Percentiles rank a stretch among this genome's conserved stretches.
Evolutionary conservation across 139 green algal genomes (phyloP).

Genomic region (Chloropicon primus): DNA sequence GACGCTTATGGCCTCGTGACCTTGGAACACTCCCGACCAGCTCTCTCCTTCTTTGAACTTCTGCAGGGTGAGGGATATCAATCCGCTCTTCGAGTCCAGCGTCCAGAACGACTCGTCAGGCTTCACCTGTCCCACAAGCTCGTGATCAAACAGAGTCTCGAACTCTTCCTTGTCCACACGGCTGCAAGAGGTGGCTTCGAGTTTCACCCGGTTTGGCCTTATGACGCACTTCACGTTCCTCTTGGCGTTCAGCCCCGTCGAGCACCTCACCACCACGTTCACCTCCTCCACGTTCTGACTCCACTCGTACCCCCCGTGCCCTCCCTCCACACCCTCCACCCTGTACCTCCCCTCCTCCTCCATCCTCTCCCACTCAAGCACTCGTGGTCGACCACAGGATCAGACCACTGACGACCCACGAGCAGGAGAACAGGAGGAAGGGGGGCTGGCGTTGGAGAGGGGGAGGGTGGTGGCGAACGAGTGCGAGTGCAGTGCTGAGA

Average conservation of each 20-base stretch:
- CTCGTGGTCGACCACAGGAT: too few relatives aligned
- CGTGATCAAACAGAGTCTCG: conserved; percentile 29
- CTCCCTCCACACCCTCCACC: conserved; percentile 1
- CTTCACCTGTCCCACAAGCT: conserved; percentile 44
- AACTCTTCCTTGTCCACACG: background rate
- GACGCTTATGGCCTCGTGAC: conserved; percentile 46
- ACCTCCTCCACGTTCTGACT: conserved; percentile 71
- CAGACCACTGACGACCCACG: too few relatives aligned
- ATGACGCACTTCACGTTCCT: conserved; percentile 51
- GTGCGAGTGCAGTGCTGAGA: too few relatives aligned
- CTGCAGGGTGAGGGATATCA: conserved; percentile 43
- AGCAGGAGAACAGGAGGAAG: too few relatives aligned
- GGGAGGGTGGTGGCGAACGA: too few relatives aligned
- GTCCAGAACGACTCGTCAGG: conserved; percentile 71
- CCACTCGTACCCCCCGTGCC: conserved; percentile 70
- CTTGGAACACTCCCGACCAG: conserved; percentile 53
- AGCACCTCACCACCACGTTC: conserved; percentile 65
- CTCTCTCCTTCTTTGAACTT: conserved; percentile 58
- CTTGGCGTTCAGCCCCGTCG: conserved; percentile 47
- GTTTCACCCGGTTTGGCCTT: conserved; percentile 59
- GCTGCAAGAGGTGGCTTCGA: background rate
- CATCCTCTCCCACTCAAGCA: background rate
- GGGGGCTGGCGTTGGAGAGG: too few relatives aligned
- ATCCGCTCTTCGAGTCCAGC: conserved; percentile 33
- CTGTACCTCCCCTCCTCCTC: background rate